phyloP scores from a whole-genome alignment of 257 asterid genomes.

The Craterostigma plantagineum region DNA sequence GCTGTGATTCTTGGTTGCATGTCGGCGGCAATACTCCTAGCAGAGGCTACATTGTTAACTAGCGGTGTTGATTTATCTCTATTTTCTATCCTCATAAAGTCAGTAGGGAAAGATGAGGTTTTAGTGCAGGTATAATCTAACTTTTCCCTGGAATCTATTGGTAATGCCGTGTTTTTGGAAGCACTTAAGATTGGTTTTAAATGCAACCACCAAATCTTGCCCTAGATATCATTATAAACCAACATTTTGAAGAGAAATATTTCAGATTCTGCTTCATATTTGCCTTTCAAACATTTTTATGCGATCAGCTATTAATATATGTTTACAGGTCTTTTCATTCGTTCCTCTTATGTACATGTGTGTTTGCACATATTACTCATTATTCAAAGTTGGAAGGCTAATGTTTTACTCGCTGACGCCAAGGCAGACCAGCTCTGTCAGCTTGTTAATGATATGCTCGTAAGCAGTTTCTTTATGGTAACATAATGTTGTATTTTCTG shows the following conservation, averaged over 20 bases:
- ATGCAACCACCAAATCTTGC: not conserved
- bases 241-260: too few species aligned
- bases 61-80: constrained; percentile 94
- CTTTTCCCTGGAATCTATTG: too few species aligned
- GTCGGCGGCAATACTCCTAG: constrained; percentile 82
- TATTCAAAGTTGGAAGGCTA: constrained; percentile 73
- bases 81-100: constrained; percentile 74
- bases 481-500: not conserved
- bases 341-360: constrained; percentile 84
- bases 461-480: constrained; percentile 16
- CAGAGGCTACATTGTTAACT: constrained; percentile 91
- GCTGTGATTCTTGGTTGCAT: constrained; percentile 90
- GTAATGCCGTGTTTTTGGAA: not conserved
- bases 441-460: constrained; percentile 96
- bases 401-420: constrained; percentile 69
- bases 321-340: constrained; percentile 39
- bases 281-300: not conserved
- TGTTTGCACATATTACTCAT: constrained; percentile 68
- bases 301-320: too few species aligned
- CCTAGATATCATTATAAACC: too few species aligned
- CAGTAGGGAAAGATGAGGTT: constrained; percentile 81
- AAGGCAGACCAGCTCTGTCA: constrained; percentile 71
- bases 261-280: not conserved
- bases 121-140: constrained; percentile 81
- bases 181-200: not conserved